Evolutionary conservation across 352 stramenopile species (phyloP), one percentile per base, ranked within the genome.

Genomic region (Phytopythium mirpurense): DNA sequence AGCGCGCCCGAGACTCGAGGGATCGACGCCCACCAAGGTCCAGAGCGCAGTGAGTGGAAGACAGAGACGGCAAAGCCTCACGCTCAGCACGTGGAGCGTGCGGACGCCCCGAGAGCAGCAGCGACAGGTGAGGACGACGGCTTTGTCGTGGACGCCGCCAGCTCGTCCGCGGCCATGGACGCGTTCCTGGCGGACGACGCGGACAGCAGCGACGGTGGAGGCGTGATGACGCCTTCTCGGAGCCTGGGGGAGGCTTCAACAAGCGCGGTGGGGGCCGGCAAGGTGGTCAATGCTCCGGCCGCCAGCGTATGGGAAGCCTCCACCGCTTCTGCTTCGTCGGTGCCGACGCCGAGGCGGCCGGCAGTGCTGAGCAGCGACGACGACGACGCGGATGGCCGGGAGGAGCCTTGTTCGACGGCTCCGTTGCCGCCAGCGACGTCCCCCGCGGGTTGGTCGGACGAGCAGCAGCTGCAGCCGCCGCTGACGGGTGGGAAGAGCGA

Each of bases 321-420:
- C 5, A 48, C 9, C 1, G 2, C 24, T 3, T 3, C 23, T 15
- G 9, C 23, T 19, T 1, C 8, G 29, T 5, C 5, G 16, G n/a
- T 2, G 38, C 7, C n/a, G 15, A 16, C 45, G n/a, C 45, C 11
- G 19, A 21, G 18, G 19, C 38, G 27, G 21, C 46, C 53, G 0
- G 53, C 78, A 26, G 59, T 74, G 29, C 14, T 68, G 2, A 35
- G 57, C 40, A 73, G 56, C 23, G 65, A 74, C 51, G 61, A 66
- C n/a, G 61, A 71, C 5, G 57, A 45, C 26, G 63, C n/a, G n/a
- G n/a, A n/a, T n/a, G n/a, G n/a, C n/a, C n/a, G n/a, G 29, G 5
- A 5, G 29, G 29, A 32, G 29, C 29, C 29, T 32, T 5, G 5
- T 32, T 32, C 29, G 8, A 40, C 12, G 2, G 3, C 29, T 4